Evolutionary conservation across 306 rosid species (phyloP).

Genomic region (Chamaecrista fasciculata): DNA sequence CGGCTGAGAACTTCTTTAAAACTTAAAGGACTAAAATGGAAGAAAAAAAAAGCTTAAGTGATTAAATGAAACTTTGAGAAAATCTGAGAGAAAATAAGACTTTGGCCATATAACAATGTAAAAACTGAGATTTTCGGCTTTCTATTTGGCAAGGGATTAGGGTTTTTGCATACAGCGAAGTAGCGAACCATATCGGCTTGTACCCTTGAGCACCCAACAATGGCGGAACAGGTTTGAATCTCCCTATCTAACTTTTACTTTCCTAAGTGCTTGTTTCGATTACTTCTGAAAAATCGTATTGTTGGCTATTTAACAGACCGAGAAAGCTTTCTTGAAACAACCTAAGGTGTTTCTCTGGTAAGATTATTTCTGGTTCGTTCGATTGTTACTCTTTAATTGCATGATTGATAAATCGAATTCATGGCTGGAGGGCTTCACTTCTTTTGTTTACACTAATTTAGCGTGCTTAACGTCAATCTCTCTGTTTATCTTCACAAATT

Average conservation of each 20-base stretch:
- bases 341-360: slow-evolving; percentile 73
- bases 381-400: background rate
- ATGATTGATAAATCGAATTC: background rate
- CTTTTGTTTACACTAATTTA: background rate
- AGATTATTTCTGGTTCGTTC: background rate
- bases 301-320: slow-evolving; percentile 43
- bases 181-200: background rate
- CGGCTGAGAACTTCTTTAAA: too few species aligned
- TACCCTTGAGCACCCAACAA: slow-evolving; percentile 12
- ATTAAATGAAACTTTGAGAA: too few species aligned
- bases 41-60: too few species aligned
- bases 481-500: background rate
- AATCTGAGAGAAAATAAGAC: too few species aligned
- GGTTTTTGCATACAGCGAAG: background rate
- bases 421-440: background rate
- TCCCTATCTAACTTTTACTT: background rate
- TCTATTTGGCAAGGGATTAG: too few species aligned
- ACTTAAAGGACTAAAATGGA: too few species aligned
- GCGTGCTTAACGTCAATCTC: too few species aligned
- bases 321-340: slow-evolving; percentile 75
- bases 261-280: background rate
- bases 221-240: slow-evolving; percentile 67
- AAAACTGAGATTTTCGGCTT: too few species aligned
- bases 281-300: background rate
- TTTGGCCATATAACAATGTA: too few species aligned